Conservation (phyloP, 2,329 filamentous ascomycete genomes). For the Elsinoe perseae region DNA sequence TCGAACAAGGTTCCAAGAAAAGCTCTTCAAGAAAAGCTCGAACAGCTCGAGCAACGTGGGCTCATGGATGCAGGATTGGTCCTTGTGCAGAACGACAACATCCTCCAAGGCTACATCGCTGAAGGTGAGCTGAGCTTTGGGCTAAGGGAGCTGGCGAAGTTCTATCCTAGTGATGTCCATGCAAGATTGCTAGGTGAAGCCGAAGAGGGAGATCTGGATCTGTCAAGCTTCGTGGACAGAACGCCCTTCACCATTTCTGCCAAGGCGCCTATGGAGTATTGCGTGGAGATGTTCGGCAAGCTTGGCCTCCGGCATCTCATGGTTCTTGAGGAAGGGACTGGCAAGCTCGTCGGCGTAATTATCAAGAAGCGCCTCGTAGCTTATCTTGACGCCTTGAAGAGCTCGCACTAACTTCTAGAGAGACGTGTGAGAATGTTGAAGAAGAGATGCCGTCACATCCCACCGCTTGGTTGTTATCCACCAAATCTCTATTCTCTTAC, state of each 20-base stretch:
- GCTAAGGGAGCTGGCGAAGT: conserved; percentile 31
- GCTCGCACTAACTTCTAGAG: conserved; percentile 13
- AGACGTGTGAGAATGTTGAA: background rate
- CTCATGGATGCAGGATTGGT: conserved; percentile 53
- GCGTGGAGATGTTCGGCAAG: conserved; percentile 53
- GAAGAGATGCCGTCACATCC: background rate
- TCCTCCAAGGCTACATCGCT: conserved; percentile 49
- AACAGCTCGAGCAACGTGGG: conserved; percentile 41
- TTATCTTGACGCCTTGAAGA: conserved; percentile 42
- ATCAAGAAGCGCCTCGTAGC: conserved; percentile 52
- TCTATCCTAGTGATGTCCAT: conserved; percentile 29
- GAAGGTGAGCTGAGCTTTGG: conserved; percentile 48
- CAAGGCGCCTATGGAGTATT: conserved; percentile 51
- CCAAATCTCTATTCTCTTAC: background rate
- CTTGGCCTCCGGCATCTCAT: conserved; percentile 49
- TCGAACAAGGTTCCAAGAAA: conserved; percentile 37
- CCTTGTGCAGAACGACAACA: conserved; percentile 41
- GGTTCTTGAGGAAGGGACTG: conserved; percentile 46
- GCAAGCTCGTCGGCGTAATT: conserved; percentile 45
- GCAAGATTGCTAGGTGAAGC: conserved; percentile 35
- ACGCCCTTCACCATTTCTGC: conserved; percentile 46
- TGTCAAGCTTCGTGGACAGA: conserved; percentile 46
- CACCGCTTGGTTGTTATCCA: background rate
- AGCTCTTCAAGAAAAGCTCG: conserved; percentile 40
- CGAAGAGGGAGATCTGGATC: conserved; percentile 34